Conservation (phyloP, 2,329 filamentous ascomycete genomes). For the Diaporthe sp. region DNA sequence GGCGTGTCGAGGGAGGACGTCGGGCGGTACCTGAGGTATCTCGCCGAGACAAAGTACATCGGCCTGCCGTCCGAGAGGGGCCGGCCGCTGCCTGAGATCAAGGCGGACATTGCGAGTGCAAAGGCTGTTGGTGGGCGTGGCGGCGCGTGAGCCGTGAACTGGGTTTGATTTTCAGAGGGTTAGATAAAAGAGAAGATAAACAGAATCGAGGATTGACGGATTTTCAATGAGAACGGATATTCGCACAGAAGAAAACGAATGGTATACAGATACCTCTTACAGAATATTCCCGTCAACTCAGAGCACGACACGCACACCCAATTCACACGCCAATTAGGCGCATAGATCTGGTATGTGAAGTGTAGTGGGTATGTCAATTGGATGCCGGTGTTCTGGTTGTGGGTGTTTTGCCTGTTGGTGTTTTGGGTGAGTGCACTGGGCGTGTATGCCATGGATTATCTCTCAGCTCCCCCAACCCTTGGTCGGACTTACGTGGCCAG, state of each 20-base stretch:
- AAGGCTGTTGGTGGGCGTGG: conserved; percentile 48
- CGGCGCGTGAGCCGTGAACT: conserved; percentile 35
- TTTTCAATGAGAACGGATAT: neutral
- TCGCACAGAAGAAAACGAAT: too few species aligned
- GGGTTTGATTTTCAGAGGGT: neutral
- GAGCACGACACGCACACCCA: too few species aligned
- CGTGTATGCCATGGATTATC: neutral
- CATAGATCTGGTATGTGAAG: too few species aligned
- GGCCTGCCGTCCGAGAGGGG: conserved; percentile 56
- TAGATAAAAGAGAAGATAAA: conserved; percentile 3
- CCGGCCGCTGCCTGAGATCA: conserved; percentile 50
- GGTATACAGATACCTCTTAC: too few species aligned
- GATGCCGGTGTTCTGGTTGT: too few species aligned
- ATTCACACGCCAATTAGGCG: too few species aligned
- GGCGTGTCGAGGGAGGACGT: conserved; percentile 73
- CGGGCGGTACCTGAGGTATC: conserved; percentile 74
- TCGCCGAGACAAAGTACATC: conserved; percentile 75
- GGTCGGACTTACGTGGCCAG: neutral
- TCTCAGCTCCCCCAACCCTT: conserved; percentile 4
- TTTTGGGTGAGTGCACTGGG: too few species aligned
- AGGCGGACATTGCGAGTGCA: conserved; percentile 46
- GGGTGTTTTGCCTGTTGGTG: too few species aligned
- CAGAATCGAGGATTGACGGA: neutral
- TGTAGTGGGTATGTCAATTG: too few species aligned
- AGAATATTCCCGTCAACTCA: too few species aligned